These are phyloP conservation scores for Pichia nanzhaoensis DNA, from an alignment of 805 yeast species.

Conservation along the genomic window DNA sequence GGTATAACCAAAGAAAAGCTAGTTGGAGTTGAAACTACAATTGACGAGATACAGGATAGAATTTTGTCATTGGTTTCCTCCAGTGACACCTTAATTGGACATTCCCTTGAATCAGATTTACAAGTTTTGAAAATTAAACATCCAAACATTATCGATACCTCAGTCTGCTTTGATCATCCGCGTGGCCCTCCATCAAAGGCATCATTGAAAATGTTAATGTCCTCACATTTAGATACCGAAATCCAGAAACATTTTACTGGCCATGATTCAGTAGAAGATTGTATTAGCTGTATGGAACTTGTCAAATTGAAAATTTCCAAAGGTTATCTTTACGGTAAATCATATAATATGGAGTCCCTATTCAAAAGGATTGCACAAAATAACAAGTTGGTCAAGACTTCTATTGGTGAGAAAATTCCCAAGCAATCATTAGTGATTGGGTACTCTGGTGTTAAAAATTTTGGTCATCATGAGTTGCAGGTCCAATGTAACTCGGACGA, in stretches of 20 bases:
- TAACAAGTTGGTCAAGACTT: conserved; percentile 18
- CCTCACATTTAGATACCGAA: conserved; percentile 42
- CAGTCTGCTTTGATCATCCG: conserved; percentile 69
- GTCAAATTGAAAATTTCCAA: conserved; percentile 60
- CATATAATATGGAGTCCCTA: conserved; percentile 36
- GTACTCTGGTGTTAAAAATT: conserved; percentile 14
- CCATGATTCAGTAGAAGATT: conserved; percentile 86
- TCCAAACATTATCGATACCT: conserved; percentile 72
- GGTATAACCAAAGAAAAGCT: conserved; percentile 78
- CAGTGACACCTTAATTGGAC: conserved; percentile 74
- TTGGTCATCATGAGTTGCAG: conserved; percentile 26
- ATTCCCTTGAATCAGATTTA: conserved; percentile 81
- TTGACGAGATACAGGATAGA: conserved; percentile 59
- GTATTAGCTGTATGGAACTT: conserved; percentile 70
- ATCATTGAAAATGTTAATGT: conserved; percentile 64
- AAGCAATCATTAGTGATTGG: conserved; percentile 25
- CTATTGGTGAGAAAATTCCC: conserved; percentile 21
- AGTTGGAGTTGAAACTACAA: conserved; percentile 52
- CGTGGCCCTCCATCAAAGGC: conserved; percentile 80
- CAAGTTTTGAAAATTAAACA: conserved; percentile 66
- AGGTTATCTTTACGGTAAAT: conserved; percentile 61
- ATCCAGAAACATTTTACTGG: conserved; percentile 67
- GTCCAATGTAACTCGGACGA: conserved; percentile 52
- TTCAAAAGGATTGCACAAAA: conserved; percentile 32
- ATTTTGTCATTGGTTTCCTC: conserved; percentile 42